Percentiles rank a stretch among this genome's conserved stretches.
phyloP scores from a whole-genome alignment of 1,139 yeast genomes.

The Protomyces arabidopsidicola region DNA sequence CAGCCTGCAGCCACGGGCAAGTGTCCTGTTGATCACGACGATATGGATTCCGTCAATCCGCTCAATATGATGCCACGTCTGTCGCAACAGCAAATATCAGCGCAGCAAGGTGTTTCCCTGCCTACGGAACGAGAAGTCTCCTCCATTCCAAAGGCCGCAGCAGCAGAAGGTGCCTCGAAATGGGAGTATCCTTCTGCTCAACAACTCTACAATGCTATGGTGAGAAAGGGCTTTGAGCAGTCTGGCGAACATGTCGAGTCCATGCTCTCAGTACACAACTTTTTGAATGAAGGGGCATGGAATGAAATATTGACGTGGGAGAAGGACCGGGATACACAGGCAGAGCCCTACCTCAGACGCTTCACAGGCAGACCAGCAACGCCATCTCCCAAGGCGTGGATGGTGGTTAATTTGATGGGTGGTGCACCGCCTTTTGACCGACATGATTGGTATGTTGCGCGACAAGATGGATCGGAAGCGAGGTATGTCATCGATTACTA shows the following conservation, averaged over 20 bases:
- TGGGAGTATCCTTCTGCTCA: constrained; percentile 99
- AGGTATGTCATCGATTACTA: constrained; percentile 95
- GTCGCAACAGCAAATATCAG: constrained; percentile 56
- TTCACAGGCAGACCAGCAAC: constrained; percentile 93
- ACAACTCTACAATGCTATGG: constrained; percentile 97
- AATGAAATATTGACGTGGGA: constrained; percentile 92
- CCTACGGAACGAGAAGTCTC: constrained; percentile 83
- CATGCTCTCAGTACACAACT: constrained; percentile 97
- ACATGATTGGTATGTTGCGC: constrained; percentile 95
- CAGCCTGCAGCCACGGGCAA: constrained; percentile 7
- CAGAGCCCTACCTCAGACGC: constrained; percentile 69
- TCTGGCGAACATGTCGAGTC: constrained; percentile 92
- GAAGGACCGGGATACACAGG: constrained; percentile 43
- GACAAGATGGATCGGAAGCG: constrained; percentile 53
- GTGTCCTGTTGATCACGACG: constrained; percentile 18
- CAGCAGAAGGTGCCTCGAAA: constrained; percentile 47
- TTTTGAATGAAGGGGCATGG: constrained; percentile 98
- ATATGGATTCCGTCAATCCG: constrained; percentile 49
- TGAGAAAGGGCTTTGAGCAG: constrained; percentile 79
- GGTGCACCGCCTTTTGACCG: constrained; percentile 87
- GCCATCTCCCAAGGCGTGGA: constrained; percentile 78
- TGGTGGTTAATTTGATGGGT: constrained; percentile 62
- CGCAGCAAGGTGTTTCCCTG: constrained; percentile 72
- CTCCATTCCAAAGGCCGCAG: constrained; percentile 72
- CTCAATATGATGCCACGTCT: constrained; percentile 85